phyloP scores from a whole-genome alignment of 331 rosid species.

The Spiraea crenata region DNA sequence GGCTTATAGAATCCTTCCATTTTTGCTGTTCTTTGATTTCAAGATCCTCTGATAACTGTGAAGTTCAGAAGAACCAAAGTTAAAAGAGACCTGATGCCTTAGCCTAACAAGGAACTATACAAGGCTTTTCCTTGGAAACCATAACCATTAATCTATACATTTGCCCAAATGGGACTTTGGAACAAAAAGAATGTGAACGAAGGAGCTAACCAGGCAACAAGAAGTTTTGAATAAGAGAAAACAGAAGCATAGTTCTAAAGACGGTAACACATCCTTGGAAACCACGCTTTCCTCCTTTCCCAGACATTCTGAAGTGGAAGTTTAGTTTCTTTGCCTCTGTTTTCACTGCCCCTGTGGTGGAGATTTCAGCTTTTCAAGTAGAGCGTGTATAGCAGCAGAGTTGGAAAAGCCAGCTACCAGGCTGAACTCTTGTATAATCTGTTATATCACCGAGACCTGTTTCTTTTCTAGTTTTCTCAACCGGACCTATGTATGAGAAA shows the following conservation, averaged over 20 bases:
- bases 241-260: constrained; percentile 20
- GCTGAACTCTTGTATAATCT: constrained; percentile 11
- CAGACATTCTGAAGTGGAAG: neutral
- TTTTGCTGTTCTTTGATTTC: neutral
- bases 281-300: constrained; percentile 9
- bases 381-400: constrained; percentile 28
- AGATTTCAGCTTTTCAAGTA: constrained; percentile 12
- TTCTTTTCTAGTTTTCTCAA: constrained; percentile 18
- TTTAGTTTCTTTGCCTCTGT: neutral
- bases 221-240: constrained; percentile 11
- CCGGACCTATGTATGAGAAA: constrained; percentile 9
- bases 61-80: constrained; percentile 2
- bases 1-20: neutral
- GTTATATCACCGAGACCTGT: constrained; percentile 13
- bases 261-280: constrained; percentile 16
- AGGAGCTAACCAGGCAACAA: neutral
- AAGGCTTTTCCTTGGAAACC: constrained; percentile 24
- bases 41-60: neutral
- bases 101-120: constrained; percentile 21
- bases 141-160: constrained; percentile 28
- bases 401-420: constrained; percentile 24
- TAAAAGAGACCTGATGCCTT: constrained; percentile 3
- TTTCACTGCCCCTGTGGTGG: constrained; percentile 22
- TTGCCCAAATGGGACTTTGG: constrained; percentile 12
- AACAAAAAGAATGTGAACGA: neutral